Percentiles rank a stretch among this genome's conserved stretches.
Evolutionary conservation across 2,329 filamentous ascomycete genomes (phyloP).

Genomic region (Setomelanomma holmii): DNA sequence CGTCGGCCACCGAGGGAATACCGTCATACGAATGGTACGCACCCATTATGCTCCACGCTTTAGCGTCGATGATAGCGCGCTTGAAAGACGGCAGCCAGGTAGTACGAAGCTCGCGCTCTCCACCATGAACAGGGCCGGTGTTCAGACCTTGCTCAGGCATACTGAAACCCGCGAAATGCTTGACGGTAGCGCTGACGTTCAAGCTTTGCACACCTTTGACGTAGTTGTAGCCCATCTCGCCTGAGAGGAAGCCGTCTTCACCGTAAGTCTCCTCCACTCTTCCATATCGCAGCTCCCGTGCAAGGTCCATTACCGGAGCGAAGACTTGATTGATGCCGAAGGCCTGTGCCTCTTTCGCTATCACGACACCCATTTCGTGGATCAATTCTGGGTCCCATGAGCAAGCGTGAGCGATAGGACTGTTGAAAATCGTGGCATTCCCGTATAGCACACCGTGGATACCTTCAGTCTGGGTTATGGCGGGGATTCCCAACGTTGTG

Average conservation of each 20-base stretch:
- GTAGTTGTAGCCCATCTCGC: constrained; percentile 70
- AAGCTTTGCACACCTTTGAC: constrained; percentile 68
- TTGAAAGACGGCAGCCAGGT: constrained; percentile 68
- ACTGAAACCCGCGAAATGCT: constrained; percentile 76
- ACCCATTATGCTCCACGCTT: constrained; percentile 74
- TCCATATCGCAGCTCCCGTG: constrained; percentile 73
- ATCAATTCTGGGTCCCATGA: constrained; percentile 73
- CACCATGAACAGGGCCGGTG: constrained; percentile 65
- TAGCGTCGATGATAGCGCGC: constrained; percentile 73
- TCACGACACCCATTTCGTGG: constrained; percentile 70
- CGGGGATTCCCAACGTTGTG: constrained; percentile 72
- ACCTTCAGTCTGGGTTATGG: constrained; percentile 75
- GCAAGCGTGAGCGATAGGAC: constrained; percentile 74
- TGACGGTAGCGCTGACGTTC: constrained; percentile 74
- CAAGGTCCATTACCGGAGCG: constrained; percentile 73
- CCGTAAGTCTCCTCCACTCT: constrained; percentile 77
- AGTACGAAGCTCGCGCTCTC: constrained; percentile 62
- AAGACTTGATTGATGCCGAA: constrained; percentile 78
- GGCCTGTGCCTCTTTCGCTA: constrained; percentile 70
- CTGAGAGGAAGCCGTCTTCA: constrained; percentile 72
- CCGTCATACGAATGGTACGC: constrained; percentile 79
- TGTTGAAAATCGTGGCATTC: constrained; percentile 82
- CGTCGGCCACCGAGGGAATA: constrained; percentile 70
- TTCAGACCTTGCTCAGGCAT: constrained; percentile 76
- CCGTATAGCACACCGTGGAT: constrained; percentile 75